Conservation (phyloP, 2,329 filamentous ascomycete species). For the Didymella arachidicola region DNA sequence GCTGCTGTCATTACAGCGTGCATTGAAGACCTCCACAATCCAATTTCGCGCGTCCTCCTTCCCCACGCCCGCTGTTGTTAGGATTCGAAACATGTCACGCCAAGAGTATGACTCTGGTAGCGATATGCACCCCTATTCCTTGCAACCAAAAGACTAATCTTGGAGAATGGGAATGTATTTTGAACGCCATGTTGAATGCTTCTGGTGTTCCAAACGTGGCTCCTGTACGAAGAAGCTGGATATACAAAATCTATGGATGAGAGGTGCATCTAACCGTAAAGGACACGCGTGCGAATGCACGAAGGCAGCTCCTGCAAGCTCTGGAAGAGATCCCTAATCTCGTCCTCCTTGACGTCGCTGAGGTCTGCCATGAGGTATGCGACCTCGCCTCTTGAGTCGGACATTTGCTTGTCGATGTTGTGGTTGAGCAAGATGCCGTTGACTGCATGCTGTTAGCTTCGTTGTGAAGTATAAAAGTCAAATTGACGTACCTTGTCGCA, state of each 20-base stretch:
- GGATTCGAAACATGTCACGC: neutral
- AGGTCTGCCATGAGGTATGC: slow-evolving; percentile 99
- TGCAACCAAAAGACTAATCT: neutral
- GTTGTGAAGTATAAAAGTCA: neutral
- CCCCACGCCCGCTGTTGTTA: slow-evolving; percentile 10
- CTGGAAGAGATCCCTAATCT: slow-evolving; percentile 87
- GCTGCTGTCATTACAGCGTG: slow-evolving; percentile 3
- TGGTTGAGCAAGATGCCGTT: slow-evolving; percentile 94
- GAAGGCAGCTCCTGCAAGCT: slow-evolving; percentile 79
- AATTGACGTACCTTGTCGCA: slow-evolving; percentile 71
- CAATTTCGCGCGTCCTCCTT: slow-evolving; percentile 16
- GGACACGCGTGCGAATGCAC: slow-evolving; percentile 58
- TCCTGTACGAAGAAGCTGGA: slow-evolving; percentile 8
- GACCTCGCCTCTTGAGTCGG: slow-evolving; percentile 89
- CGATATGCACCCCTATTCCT: slow-evolving; percentile 2
- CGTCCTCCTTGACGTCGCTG: slow-evolving; percentile 78
- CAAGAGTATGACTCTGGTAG: neutral
- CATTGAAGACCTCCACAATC: slow-evolving; percentile 2
- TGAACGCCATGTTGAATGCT: slow-evolving; percentile 52
- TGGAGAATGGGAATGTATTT: neutral
- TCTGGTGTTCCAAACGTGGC: slow-evolving; percentile 20
- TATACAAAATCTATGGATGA: slow-evolving; percentile 48
- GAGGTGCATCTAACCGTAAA: slow-evolving; percentile 46
- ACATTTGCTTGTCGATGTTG: slow-evolving; percentile 99
- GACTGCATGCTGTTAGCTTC: slow-evolving; percentile 61